These are phyloP conservation scores for Nicotiana noctiflora DNA, from an alignment of 257 asterid species.

Conservation along the genomic window DNA sequence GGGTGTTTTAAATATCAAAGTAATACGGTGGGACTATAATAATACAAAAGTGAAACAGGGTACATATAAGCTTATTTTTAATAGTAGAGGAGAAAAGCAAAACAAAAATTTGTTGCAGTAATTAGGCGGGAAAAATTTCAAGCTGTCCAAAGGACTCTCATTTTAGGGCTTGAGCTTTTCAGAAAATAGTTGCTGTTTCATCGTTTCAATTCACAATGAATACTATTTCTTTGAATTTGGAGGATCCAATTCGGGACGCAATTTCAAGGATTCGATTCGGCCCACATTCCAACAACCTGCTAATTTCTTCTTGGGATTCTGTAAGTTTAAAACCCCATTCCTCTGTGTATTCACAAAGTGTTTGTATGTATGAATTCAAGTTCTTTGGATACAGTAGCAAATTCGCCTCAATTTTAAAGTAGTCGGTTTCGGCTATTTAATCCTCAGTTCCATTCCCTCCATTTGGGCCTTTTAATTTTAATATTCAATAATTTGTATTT, in stretches of 20 bases:
- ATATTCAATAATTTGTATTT: not conserved
- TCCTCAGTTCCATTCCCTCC: not conserved
- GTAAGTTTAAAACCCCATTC: slow-evolving; percentile 24
- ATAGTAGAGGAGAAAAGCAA: no score
- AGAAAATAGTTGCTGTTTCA: not conserved
- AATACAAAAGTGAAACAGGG: no score
- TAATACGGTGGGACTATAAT: no score
- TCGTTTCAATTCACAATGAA: slow-evolving; percentile 28
- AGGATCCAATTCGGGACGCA: slow-evolving; percentile 54
- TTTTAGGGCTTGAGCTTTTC: slow-evolving; percentile 1
- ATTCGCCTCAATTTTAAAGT: not conserved
- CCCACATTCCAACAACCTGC: slow-evolving; percentile 59
- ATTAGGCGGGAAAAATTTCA: not conserved
- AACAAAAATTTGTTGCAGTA: not conserved
- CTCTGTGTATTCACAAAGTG: not conserved
- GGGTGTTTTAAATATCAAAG: no score
- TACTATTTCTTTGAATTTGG: slow-evolving; percentile 30
- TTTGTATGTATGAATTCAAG: not conserved
- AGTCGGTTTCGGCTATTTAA: not conserved
- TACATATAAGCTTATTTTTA: no score
- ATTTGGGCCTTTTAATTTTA: no score
- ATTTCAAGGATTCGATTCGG: slow-evolving; percentile 81
- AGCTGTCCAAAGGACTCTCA: not conserved
- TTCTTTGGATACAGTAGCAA: not conserved
- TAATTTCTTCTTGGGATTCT: slow-evolving; percentile 83